Evolutionary conservation across 345 rosid genomes (phyloP), one percentile per base, ranked within the genome.

Genomic region (Nephelium lappaceum): DNA sequence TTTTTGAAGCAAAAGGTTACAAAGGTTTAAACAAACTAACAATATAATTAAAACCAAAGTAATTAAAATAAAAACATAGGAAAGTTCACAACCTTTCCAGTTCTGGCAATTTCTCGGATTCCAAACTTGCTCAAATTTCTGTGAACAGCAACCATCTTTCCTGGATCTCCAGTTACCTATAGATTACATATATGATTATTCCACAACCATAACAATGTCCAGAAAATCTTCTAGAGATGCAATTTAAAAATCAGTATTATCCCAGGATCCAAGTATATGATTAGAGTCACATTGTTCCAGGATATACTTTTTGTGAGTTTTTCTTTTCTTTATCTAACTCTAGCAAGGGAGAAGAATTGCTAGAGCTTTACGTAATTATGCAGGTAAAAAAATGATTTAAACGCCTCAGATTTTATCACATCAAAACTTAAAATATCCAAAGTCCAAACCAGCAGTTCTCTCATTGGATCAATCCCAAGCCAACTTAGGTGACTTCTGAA

Each of bases 151-250:
- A 78, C 93, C 91, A 96, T 90, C 84, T 96, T 96, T 71, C 99
- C 99, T 38, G 98, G 99, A 86, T 93, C 99, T 80, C 99, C 99
- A 75, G 98, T 96, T 67, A 94, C 97, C 99, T 96, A 21, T n/a
- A 69, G 51, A 69, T 36, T 53, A 70, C 43, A 25, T 55, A 68
- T 0, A 67, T 47, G 1, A 39, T 27, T 53, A 65, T 47, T 25
- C 36, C 12, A 65, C 21, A 6, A 7, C 25, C 1, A 42, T 7
- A 27, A 27, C 9, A 63, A 19, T 43, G 11, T 27, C 9, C 31
- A 19, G 27, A 73, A 55, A 39, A 25, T 39, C n/a, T 47, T 57
- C 39, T 10, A 42, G 31, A 43, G 51, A 74, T 74, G 68, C 39
- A 62, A 62, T 25, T 16, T 25, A 24, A 23, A 24, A 16, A 18